phyloP scores from a whole-genome alignment of 2,329 filamentous ascomycete genomes.

The Penicillium psychrosexuale region DNA sequence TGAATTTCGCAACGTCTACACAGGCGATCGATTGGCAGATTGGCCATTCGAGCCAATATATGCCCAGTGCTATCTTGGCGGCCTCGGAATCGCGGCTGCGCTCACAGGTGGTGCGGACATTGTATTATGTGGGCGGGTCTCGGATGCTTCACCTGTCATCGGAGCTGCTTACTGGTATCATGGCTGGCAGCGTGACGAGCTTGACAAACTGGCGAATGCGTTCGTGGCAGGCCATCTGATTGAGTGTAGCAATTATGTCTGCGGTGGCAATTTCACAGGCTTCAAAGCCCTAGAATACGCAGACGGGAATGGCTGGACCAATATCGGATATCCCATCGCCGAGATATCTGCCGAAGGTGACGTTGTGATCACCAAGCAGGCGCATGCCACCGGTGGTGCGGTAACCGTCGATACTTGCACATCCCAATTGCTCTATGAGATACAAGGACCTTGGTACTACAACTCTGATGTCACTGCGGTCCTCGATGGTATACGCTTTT shows the following conservation, averaged over 20 bases:
- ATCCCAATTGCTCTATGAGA: slow-evolving; percentile 54
- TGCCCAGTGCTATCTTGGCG: slow-evolving; percentile 40
- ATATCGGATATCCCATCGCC: slow-evolving; percentile 49
- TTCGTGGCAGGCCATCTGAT: slow-evolving; percentile 41
- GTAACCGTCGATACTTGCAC: slow-evolving; percentile 51
- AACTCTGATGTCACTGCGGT: slow-evolving; percentile 57
- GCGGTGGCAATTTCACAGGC: slow-evolving; percentile 45
- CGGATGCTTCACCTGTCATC: slow-evolving; percentile 46
- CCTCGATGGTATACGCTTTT: slow-evolving; percentile 51
- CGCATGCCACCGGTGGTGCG: slow-evolving; percentile 36
- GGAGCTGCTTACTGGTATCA: slow-evolving; percentile 46
- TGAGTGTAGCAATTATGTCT: slow-evolving; percentile 44
- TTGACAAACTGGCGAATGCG: slow-evolving; percentile 42
- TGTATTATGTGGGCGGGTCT: slow-evolving; percentile 45
- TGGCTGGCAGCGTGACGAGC: slow-evolving; percentile 38
- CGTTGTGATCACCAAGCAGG: slow-evolving; percentile 47
- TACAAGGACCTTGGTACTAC: slow-evolving; percentile 56
- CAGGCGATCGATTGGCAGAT: slow-evolving; percentile 29
- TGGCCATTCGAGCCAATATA: slow-evolving; percentile 38
- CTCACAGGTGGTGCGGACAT: slow-evolving; percentile 45
- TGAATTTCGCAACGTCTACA: slow-evolving; percentile 42
- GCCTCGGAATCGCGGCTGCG: slow-evolving; percentile 40
- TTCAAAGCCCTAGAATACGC: slow-evolving; percentile 37
- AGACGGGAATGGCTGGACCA: slow-evolving; percentile 38
- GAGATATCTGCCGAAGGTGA: slow-evolving; percentile 43